These are phyloP conservation scores for Gastrolobium villosum DNA, from an alignment of 306 rosid genomes.

Conservation along the genomic window DNA sequence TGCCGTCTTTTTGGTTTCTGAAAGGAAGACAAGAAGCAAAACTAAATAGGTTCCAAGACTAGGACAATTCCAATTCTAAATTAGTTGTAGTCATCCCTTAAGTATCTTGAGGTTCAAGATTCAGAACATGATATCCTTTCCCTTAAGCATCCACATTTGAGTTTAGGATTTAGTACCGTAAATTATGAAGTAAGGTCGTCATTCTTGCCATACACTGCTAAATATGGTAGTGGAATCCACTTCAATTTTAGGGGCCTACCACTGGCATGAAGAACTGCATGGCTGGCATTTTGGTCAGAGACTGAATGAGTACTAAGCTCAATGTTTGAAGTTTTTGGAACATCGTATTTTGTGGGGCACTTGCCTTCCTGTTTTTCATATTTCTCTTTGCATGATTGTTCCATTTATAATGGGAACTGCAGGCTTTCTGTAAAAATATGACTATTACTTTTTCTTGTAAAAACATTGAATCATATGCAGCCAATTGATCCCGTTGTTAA, in stretches of 20 bases:
- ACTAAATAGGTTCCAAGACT: no score
- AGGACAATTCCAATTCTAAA: no score
- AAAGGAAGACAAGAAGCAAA: no score
- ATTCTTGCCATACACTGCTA: conserved; percentile 1
- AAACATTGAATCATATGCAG: no score
- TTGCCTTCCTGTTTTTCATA: conserved; percentile 25
- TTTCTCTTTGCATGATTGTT: conserved; percentile 36
- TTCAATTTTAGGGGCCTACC: conserved; percentile 45
- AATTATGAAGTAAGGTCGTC: conserved; percentile 39
- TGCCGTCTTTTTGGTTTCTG: no score
- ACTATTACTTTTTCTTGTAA: no score
- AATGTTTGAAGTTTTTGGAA: conserved; percentile 29
- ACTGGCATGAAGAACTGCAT: conserved; percentile 30
- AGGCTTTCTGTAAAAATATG: background rate
- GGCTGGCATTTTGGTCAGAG: conserved; percentile 37
- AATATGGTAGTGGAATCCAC: conserved; percentile 44
- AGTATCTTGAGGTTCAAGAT: no score
- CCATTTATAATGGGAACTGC: conserved; percentile 18
- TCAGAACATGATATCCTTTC: no score
- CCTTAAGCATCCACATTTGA: conserved; percentile 3
- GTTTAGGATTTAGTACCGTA: background rate
- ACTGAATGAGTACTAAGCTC: conserved; percentile 34
- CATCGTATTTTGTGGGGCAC: conserved; percentile 48
- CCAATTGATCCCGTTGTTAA: background rate
- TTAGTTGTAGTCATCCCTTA: no score